These are phyloP conservation scores for Beverwykella pulmonaria DNA, from an alignment of 495 filamentous ascomycete species.

Conservation along the genomic window DNA sequence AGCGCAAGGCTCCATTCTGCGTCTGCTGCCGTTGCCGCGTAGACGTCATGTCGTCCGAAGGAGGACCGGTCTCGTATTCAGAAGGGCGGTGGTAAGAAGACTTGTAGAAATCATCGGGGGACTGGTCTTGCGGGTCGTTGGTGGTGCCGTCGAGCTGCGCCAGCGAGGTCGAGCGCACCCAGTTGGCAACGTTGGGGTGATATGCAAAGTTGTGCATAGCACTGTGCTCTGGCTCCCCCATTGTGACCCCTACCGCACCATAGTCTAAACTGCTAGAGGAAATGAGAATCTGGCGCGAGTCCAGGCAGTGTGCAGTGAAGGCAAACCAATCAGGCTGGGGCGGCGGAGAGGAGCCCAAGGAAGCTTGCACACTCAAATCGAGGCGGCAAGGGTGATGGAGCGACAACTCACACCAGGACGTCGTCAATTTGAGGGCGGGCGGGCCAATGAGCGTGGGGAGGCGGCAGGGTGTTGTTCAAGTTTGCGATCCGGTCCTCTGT, in stretches of 20 bases:
- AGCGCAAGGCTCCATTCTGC: conserved; percentile 17
- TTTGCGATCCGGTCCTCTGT: conserved; percentile 24
- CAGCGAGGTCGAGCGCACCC: conserved; percentile 34
- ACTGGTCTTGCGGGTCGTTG: conserved; percentile 13
- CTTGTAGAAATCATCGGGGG: conserved; percentile 33
- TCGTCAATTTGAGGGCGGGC: conserved; percentile 22
- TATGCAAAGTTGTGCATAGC: conserved; percentile 34
- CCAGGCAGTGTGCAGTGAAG: conserved; percentile 18
- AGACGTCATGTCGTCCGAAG: conserved; percentile 27
- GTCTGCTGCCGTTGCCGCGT: conserved; percentile 32
- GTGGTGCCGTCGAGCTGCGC: conserved; percentile 25
- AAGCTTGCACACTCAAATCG: conserved; percentile 33
- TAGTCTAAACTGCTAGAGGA: conserved; percentile 18
- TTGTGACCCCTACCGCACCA: conserved; percentile 32
- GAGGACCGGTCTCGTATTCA: conserved; percentile 10
- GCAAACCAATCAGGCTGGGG: conserved; percentile 36
- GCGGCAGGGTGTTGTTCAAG: conserved; percentile 16
- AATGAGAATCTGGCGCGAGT: conserved; percentile 20
- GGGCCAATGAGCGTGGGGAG: conserved; percentile 34
- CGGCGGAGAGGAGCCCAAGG: conserved; percentile 12
- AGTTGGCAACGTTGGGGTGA: conserved; percentile 29
- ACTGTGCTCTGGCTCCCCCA: conserved; percentile 33
- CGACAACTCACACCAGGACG: conserved; percentile 34
- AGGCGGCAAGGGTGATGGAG: conserved; percentile 35
- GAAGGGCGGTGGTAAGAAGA: conserved; percentile 5